Evolutionary conservation across 1,139 yeast species (phyloP).

Genomic region (Starmera stellimalicola): DNA sequence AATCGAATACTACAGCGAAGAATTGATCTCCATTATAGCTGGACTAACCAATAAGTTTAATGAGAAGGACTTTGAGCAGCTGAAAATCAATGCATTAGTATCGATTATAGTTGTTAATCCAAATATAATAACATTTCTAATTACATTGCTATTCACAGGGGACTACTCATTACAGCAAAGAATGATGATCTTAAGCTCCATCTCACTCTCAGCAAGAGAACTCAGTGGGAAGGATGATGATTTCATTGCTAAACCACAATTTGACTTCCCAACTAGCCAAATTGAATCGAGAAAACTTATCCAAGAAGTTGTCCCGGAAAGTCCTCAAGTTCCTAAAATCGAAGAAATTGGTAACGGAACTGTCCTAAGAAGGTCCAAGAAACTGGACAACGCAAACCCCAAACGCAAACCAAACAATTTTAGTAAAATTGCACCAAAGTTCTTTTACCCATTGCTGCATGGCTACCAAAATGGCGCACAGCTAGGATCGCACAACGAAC

Average conservation of each 20-base stretch:
- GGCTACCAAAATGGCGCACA: conserved; percentile 29
- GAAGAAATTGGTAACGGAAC: conserved; percentile 12
- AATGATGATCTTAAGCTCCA: conserved; percentile 43
- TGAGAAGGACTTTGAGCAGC: conserved; percentile 43
- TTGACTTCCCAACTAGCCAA: conserved; percentile 24
- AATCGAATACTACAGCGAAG: conserved; percentile 34
- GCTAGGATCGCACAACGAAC: conserved; percentile 24
- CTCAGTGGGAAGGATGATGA: conserved; percentile 48
- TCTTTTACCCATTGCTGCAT: conserved; percentile 29
- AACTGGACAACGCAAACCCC: conserved; percentile 15
- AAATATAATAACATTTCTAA: conserved; percentile 26
- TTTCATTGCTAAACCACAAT: conserved; percentile 24
- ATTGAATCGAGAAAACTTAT: conserved; percentile 18
- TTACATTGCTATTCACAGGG: conserved; percentile 40
- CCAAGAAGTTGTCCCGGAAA: conserved; percentile 6
- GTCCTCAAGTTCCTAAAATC: conserved; percentile 5
- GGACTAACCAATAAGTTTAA: conserved; percentile 40
- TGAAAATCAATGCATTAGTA: conserved; percentile 46
- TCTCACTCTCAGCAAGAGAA: conserved; percentile 56
- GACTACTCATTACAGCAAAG: conserved; percentile 65
- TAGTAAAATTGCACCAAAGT: conserved; percentile 21
- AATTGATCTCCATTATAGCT: conserved; percentile 33
- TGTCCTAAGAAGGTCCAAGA: conserved; percentile 24
- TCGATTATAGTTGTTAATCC: conserved; percentile 46
- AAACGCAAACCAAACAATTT: conserved; percentile 19